A percentile compares a stretch with the other conserved stretches of the same genome.
phyloP scores from a whole-genome alignment of 768 basidiomycete species.

The Kwoniella europaea region DNA sequence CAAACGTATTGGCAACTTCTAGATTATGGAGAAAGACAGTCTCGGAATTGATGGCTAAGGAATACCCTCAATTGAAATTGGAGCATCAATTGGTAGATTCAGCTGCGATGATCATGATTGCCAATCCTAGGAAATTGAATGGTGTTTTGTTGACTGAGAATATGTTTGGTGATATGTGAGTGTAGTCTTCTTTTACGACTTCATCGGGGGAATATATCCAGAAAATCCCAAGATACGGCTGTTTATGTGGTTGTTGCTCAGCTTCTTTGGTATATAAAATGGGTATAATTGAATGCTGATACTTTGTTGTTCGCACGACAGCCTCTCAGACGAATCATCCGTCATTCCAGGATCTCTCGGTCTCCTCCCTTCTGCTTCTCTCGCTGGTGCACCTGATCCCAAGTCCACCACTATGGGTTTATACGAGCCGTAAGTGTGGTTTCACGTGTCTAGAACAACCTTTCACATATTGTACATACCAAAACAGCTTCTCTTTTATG shows the following conservation, averaged over 20 bases:
- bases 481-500: too few species aligned
- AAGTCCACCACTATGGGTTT: slow-evolving; percentile 80
- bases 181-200: slow-evolving; percentile 15
- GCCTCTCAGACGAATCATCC: slow-evolving; percentile 93
- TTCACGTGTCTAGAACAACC: neutral
- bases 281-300: neutral
- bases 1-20: slow-evolving; percentile 94
- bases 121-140: slow-evolving; percentile 87
- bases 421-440: slow-evolving; percentile 74
- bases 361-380: slow-evolving; percentile 91
- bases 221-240: too few species aligned
- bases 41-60: slow-evolving; percentile 76
- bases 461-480: too few species aligned
- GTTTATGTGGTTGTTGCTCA: too few species aligned
- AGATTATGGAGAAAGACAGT: slow-evolving; percentile 94
- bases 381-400: slow-evolving; percentile 81
- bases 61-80: slow-evolving; percentile 84
- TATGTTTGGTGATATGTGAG: slow-evolving; percentile 95
- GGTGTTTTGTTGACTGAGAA: slow-evolving; percentile 95
- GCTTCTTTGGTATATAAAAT: slow-evolving; percentile 11
- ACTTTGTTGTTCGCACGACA: slow-evolving; percentile 53
- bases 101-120: slow-evolving; percentile 92
- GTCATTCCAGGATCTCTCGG: slow-evolving; percentile 98
- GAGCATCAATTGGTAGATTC: slow-evolving; percentile 95
- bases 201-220: too few species aligned